Conservation (phyloP, 441 rosid genomes). For the Adansonia madagascariensis region DNA sequence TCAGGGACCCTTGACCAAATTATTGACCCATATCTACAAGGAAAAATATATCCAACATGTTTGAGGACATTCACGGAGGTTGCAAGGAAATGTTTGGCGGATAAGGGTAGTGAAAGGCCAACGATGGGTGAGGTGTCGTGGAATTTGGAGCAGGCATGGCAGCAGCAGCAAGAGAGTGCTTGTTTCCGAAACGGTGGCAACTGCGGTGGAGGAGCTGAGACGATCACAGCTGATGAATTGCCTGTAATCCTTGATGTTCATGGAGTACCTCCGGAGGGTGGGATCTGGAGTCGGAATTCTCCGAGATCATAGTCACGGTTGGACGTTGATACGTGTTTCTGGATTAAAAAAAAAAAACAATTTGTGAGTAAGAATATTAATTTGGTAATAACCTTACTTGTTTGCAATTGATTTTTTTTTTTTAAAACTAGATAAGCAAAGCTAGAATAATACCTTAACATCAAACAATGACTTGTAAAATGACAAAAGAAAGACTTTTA, state of each 20-base stretch:
- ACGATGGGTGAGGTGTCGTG: slow-evolving; percentile 39
- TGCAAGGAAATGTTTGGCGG: slow-evolving; percentile 39
- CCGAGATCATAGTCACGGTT: slow-evolving; percentile 28
- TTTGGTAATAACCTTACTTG: too few species aligned
- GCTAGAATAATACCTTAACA: too few species aligned
- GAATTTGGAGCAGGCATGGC: slow-evolving; percentile 39
- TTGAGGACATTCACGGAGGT: slow-evolving; percentile 37
- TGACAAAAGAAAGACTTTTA: too few species aligned
- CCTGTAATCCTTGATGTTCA: not conserved
- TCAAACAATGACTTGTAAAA: too few species aligned
- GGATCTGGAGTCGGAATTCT: slow-evolving; percentile 36
- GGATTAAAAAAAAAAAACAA: too few species aligned
- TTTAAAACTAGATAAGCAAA: too few species aligned
- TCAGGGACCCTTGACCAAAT: slow-evolving; percentile 26
- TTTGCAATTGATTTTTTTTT: too few species aligned
- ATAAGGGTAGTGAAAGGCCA: slow-evolving; percentile 35
- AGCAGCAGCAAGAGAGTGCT: slow-evolving; percentile 31
- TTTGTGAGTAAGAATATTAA: too few species aligned
- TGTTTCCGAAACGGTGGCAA: not conserved
- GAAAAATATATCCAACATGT: slow-evolving; percentile 32
- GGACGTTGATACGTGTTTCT: slow-evolving; percentile 16
- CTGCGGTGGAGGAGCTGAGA: not conserved
- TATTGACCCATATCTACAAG: slow-evolving; percentile 31
- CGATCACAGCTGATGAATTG: not conserved
- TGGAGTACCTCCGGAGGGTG: not conserved